These are phyloP conservation scores for Sphenostylis stenocarpa DNA, from an alignment of 306 rosid genomes.

Conservation along the genomic window DNA sequence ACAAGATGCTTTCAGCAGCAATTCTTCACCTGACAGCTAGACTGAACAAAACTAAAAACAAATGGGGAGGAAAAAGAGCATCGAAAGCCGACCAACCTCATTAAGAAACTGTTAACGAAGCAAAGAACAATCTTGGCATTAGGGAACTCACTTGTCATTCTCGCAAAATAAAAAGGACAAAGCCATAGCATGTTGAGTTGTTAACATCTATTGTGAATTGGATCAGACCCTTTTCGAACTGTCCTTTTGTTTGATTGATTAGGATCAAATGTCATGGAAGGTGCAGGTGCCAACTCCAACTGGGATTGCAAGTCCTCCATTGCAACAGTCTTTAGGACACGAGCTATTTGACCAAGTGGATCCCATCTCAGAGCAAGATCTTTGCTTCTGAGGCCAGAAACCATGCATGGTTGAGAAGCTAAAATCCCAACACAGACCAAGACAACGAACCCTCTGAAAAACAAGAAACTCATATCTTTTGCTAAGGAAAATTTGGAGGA, in stretches of 20 bases:
- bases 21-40: slow-evolving; percentile 45
- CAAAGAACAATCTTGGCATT: slow-evolving; percentile 36
- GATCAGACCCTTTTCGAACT: slow-evolving; percentile 78
- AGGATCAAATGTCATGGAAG: slow-evolving; percentile 64
- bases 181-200: slow-evolving; percentile 19
- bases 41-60: slow-evolving; percentile 19
- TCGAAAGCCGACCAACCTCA: slow-evolving; percentile 46
- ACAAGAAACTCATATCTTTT: slow-evolving; percentile 55
- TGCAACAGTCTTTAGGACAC: slow-evolving; percentile 48
- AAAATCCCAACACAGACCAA: slow-evolving; percentile 59
- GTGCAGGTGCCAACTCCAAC: slow-evolving; percentile 68
- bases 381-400: slow-evolving; percentile 65
- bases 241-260: slow-evolving; percentile 75
- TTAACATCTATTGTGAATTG: slow-evolving; percentile 89
- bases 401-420: slow-evolving; percentile 60
- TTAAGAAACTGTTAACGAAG: slow-evolving; percentile 26
- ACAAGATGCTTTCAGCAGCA: slow-evolving; percentile 41
- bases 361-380: slow-evolving; percentile 74
- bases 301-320: slow-evolving; percentile 52
- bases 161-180: slow-evolving; percentile 25
- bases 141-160: slow-evolving; percentile 30
- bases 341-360: slow-evolving; percentile 24
- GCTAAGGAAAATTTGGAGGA: slow-evolving; percentile 26
- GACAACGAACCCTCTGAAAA: slow-evolving; percentile 47
- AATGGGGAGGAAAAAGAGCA: slow-evolving; percentile 16